These are phyloP conservation scores for Stemphylium vesicarium DNA, from an alignment of 2,329 filamentous ascomycete species.

Conservation along the genomic window DNA sequence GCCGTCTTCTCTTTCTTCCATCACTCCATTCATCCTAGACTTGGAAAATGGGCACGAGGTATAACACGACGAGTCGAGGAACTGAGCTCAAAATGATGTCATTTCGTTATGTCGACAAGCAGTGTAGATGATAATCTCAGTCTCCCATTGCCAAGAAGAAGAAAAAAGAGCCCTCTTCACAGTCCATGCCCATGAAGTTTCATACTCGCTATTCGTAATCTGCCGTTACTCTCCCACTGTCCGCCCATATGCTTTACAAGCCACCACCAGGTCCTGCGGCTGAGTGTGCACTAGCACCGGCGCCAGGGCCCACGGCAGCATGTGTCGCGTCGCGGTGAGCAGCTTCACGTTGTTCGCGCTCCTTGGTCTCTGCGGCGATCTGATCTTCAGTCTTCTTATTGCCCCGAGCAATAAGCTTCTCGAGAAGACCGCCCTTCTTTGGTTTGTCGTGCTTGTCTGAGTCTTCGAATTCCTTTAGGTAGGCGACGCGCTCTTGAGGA, in stretches of 20 bases:
- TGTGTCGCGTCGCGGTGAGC: conserved; percentile 22
- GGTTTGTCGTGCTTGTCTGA: conserved; percentile 39
- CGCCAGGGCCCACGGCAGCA: conserved; percentile 20
- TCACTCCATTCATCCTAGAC: too few relatives aligned
- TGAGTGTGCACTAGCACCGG: conserved; percentile 22
- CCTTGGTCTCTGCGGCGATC: conserved; percentile 32
- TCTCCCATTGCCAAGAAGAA: conserved; percentile 4
- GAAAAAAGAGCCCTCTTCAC: conserved; percentile 3
- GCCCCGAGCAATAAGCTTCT: conserved; percentile 43
- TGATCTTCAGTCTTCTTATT: conserved; percentile 47
- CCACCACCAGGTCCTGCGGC: conserved; percentile 23
- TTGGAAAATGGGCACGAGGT: too few relatives aligned
- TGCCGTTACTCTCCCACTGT: not conserved
- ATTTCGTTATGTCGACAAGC: conserved; percentile 7
- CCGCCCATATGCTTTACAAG: conserved; percentile 4
- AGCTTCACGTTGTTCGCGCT: conserved; percentile 24
- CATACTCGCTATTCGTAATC: not conserved
- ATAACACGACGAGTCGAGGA: not conserved
- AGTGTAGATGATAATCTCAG: conserved; percentile 8
- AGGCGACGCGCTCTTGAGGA: conserved; percentile 43
- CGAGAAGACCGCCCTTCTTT: conserved; percentile 43
- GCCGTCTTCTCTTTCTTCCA: too few relatives aligned
- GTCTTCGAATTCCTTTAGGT: conserved; percentile 46
- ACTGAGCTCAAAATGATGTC: conserved; percentile 6
- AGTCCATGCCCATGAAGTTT: not conserved